phyloP scores from a whole-genome alignment of 2,329 filamentous ascomycete species.

The Ophiostoma novo-ulmi region DNA sequence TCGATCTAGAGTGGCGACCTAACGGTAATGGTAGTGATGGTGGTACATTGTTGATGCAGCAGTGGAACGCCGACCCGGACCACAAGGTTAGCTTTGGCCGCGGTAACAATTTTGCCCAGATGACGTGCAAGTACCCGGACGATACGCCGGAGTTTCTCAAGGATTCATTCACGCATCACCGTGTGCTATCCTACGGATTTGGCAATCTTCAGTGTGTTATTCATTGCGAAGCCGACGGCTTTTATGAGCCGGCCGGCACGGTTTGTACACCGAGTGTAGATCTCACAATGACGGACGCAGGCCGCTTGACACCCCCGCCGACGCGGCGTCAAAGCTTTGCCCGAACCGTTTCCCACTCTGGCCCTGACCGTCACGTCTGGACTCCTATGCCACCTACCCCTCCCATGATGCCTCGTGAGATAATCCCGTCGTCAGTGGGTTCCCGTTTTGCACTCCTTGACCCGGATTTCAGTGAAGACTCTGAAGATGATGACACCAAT shows the following conservation, averaged over 20 bases:
- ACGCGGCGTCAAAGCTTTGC: neutral
- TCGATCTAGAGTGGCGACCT: slow-evolving; percentile 26
- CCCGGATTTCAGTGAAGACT: neutral
- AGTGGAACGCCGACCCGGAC: slow-evolving; percentile 28
- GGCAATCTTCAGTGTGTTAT: slow-evolving; percentile 26
- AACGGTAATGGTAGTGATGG: neutral
- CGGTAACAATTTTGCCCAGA: slow-evolving; percentile 28
- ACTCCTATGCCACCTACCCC: neutral
- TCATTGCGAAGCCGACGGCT: slow-evolving; percentile 29
- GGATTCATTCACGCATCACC: slow-evolving; percentile 28
- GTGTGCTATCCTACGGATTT: slow-evolving; percentile 28
- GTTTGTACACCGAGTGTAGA: neutral
- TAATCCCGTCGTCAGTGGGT: neutral
- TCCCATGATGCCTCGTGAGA: neutral
- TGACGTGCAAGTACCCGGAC: slow-evolving; percentile 27
- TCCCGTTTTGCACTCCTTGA: neutral
- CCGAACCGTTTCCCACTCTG: neutral
- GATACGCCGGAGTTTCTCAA: slow-evolving; percentile 20
- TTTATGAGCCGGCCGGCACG: slow-evolving; percentile 15
- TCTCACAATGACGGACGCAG: neutral
- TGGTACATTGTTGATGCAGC: slow-evolving; percentile 26
- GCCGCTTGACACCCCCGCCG: neutral
- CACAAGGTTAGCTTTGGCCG: slow-evolving; percentile 22
- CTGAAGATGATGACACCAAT: neutral
- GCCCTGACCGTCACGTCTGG: neutral